Percentiles rank a stretch among this genome's conserved stretches.
phyloP scores from a whole-genome alignment of 2,329 filamentous ascomycete genomes.

The Penicillium sp. region DNA sequence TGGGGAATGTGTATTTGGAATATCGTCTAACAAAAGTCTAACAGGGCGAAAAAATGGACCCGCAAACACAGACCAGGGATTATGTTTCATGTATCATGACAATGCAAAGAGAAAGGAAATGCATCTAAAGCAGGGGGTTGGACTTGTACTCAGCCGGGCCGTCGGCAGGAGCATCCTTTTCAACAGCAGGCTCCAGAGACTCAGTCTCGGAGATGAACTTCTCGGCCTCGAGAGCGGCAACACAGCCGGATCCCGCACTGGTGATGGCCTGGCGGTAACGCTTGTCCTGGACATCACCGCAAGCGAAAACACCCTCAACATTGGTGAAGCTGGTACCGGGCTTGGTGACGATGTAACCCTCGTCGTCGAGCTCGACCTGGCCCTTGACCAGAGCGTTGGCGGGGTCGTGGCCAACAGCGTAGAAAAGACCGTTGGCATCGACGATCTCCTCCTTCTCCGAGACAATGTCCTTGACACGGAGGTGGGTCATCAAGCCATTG shows the following conservation, averaged over 20 bases:
- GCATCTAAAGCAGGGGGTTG: slow-evolving; percentile 63
- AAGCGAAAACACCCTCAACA: slow-evolving; percentile 89
- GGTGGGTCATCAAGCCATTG: slow-evolving; percentile 79
- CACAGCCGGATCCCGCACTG: slow-evolving; percentile 94
- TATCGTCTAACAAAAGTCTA: slow-evolving; percentile 15
- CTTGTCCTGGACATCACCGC: slow-evolving; percentile 98
- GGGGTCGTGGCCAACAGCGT: slow-evolving; percentile 95
- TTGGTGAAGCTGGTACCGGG: slow-evolving; percentile 87
- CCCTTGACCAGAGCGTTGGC: slow-evolving; percentile 89
- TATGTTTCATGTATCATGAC: slow-evolving; percentile 11
- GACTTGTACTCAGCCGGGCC: slow-evolving; percentile 59
- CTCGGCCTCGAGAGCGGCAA: slow-evolving; percentile 94
- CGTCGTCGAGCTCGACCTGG: slow-evolving; percentile 82
- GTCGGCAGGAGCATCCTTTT: slow-evolving; percentile 37
- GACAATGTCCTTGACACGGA: slow-evolving; percentile 77
- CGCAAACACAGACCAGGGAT: slow-evolving; percentile 1
- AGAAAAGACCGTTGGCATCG: slow-evolving; percentile 90
- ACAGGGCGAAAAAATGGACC: background rate
- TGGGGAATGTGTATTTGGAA: slow-evolving; percentile 15
- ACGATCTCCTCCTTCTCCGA: slow-evolving; percentile 80
- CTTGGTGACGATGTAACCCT: slow-evolving; percentile 88
- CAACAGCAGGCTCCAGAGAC: slow-evolving; percentile 51
- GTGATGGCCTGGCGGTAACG: slow-evolving; percentile 96
- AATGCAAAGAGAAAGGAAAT: background rate
- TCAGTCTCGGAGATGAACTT: slow-evolving; percentile 84